These are phyloP conservation scores for Cyanodermella asteris DNA, from an alignment of 2,329 filamentous ascomycete species.

Conservation along the genomic window DNA sequence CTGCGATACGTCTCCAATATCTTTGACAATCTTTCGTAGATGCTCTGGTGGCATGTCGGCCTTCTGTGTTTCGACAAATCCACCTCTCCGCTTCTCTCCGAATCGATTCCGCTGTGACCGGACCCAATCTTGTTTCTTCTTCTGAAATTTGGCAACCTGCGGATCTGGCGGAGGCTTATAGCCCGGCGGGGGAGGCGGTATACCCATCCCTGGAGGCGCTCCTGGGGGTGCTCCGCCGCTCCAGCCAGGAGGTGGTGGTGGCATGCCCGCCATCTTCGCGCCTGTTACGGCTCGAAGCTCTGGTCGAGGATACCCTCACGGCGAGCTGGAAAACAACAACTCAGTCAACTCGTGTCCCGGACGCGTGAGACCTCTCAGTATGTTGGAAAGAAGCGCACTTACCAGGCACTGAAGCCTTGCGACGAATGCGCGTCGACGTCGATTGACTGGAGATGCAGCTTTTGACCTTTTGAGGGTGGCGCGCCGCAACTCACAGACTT, in stretches of 20 bases:
- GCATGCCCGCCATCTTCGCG: no score
- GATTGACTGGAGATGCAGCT: no score
- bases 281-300: no score
- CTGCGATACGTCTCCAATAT: slow-evolving; percentile 97
- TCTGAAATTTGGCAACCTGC: slow-evolving; percentile 78
- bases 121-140: slow-evolving; percentile 99
- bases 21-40: slow-evolving; percentile 90
- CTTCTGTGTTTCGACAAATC: slow-evolving; percentile 95
- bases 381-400: no score
- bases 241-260: slow-evolving; percentile 51
- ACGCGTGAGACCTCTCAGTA: no score
- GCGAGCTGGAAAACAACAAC: no score
- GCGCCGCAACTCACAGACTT: no score
- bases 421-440: no score
- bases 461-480: no score
- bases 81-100: slow-evolving; percentile 87
- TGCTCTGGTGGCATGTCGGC: slow-evolving; percentile 97
- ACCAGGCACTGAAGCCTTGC: no score
- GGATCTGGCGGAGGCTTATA: slow-evolving; percentile 64
- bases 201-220: slow-evolving; percentile 28
- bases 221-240: no score
- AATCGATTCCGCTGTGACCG: slow-evolving; percentile 78
- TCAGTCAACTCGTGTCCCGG: no score
- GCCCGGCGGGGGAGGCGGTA: slow-evolving; percentile 62
- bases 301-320: slow-evolving; percentile 15